Evolutionary conservation across 1,284 basidiomycete genomes (phyloP).

Genomic region (Pseudozyma tsukubaensis): DNA sequence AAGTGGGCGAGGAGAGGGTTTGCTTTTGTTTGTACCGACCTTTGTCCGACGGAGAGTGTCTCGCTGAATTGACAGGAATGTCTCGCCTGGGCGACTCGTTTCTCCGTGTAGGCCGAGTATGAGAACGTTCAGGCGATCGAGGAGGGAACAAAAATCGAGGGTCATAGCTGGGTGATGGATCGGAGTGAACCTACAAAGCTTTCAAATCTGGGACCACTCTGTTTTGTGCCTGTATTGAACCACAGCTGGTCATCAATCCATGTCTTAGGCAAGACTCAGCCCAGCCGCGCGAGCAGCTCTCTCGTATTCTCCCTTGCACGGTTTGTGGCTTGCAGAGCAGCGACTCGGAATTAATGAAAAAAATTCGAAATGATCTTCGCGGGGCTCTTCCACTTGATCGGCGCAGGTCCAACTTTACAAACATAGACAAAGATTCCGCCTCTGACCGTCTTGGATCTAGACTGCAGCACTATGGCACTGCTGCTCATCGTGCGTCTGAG

Average conservation of each 20-base stretch:
- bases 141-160: not conserved
- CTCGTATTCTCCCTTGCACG: too few relatives aligned
- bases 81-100: slow-evolving; percentile 6
- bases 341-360: not conserved
- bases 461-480: too few relatives aligned
- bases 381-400: not conserved
- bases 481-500: too few relatives aligned
- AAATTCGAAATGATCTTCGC: slow-evolving; percentile 9
- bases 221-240: slow-evolving; percentile 3
- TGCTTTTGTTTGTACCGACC: slow-evolving; percentile 11
- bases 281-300: too few relatives aligned
- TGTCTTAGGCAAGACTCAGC: slow-evolving; percentile 5
- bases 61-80: slow-evolving; percentile 6
- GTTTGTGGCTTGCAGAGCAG: too few relatives aligned
- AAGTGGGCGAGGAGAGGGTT: not conserved
- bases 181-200: not conserved
- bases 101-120: slow-evolving; percentile 6
- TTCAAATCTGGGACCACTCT: slow-evolving; percentile 7
- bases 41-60: slow-evolving; percentile 10
- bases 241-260: slow-evolving; percentile 1
- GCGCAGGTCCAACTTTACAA: slow-evolving; percentile 2
- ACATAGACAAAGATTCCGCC: not conserved
- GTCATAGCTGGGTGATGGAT: not conserved
- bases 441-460: too few relatives aligned
- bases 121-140: not conserved